Evolutionary conservation across 1,284 basidiomycete species (phyloP).

Genomic region (Polyporus tsugae): DNA sequence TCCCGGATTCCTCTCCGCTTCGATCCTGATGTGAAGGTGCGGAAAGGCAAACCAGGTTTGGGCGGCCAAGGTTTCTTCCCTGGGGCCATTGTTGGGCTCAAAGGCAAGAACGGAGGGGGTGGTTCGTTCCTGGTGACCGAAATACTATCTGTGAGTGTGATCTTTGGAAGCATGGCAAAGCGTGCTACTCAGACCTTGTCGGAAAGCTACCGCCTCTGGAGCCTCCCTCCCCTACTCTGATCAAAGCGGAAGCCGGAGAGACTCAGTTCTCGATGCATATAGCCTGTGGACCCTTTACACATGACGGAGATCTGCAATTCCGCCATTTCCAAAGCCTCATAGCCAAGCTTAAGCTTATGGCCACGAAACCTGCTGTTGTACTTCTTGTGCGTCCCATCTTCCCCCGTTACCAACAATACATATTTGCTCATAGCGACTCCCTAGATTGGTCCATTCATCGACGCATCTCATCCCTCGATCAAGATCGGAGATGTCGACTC

Average conservation of each 20-base stretch:
- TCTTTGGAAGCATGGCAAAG: no score
- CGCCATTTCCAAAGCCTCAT: slow-evolving; percentile 73
- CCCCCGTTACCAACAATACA: neutral
- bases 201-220: slow-evolving; percentile 59
- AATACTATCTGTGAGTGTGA: slow-evolving; percentile 70
- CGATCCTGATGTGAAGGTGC: slow-evolving; percentile 69
- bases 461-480: slow-evolving; percentile 77
- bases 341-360: slow-evolving; percentile 61
- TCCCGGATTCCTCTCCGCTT: slow-evolving; percentile 78
- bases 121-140: slow-evolving; percentile 88
- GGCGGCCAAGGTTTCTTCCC: slow-evolving; percentile 87
- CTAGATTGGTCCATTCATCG: slow-evolving; percentile 93
- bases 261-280: slow-evolving; percentile 69
- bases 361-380: slow-evolving; percentile 77
- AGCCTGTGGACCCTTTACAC: slow-evolving; percentile 85
- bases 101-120: slow-evolving; percentile 92
- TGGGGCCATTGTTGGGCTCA: slow-evolving; percentile 89
- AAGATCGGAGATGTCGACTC: slow-evolving; percentile 75
- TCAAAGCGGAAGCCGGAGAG: slow-evolving; percentile 47
- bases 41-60: slow-evolving; percentile 68
- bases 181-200: slow-evolving; percentile 35
- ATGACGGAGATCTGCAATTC: slow-evolving; percentile 80
- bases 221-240: slow-evolving; percentile 44
- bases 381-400: slow-evolving; percentile 68
- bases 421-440: slow-evolving; percentile 1